phyloP scores from a whole-genome alignment of 129 eudicot genomes.

The Flaveria ramosissima region DNA sequence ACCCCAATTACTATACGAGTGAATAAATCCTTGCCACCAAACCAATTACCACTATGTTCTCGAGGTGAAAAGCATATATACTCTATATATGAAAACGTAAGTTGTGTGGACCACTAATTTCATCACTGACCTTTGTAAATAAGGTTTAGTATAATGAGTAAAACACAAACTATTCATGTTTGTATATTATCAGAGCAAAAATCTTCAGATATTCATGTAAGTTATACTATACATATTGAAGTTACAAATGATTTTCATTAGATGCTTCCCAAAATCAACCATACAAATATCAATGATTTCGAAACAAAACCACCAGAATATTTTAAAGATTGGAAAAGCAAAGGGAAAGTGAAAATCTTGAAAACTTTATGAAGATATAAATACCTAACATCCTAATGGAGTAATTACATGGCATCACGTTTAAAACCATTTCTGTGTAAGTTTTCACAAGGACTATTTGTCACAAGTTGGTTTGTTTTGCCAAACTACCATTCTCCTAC shows the following conservation, averaged over 20 bases:
- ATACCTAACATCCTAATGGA: constrained; percentile 35
- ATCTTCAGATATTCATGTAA: neutral
- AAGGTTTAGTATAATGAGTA: too few species aligned
- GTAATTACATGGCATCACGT: constrained; percentile 40
- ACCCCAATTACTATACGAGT: too few species aligned
- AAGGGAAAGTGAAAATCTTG: constrained; percentile 34
- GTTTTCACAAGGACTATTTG: constrained; percentile 32
- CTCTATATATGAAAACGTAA: too few species aligned
- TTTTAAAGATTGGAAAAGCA: constrained; percentile 20
- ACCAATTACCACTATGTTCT: too few species aligned
- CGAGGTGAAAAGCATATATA: too few species aligned
- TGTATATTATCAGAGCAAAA: neutral
- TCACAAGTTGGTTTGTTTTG: constrained; percentile 28
- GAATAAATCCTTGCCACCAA: too few species aligned
- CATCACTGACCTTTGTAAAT: too few species aligned
- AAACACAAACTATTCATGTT: too few species aligned
- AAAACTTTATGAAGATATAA: constrained; percentile 40
- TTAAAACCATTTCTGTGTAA: constrained; percentile 34
- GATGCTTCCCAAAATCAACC: neutral
- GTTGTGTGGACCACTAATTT: too few species aligned
- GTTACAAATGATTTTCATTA: constrained; percentile 16
- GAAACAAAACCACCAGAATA: constrained; percentile 15
- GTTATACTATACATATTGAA: neutral
- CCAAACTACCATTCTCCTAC: constrained; percentile 21
- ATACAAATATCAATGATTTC: constrained; percentile 19